Evolutionary conservation across 2,329 filamentous ascomycete species (phyloP).

Genomic region (Diaporthe caulivora): DNA sequence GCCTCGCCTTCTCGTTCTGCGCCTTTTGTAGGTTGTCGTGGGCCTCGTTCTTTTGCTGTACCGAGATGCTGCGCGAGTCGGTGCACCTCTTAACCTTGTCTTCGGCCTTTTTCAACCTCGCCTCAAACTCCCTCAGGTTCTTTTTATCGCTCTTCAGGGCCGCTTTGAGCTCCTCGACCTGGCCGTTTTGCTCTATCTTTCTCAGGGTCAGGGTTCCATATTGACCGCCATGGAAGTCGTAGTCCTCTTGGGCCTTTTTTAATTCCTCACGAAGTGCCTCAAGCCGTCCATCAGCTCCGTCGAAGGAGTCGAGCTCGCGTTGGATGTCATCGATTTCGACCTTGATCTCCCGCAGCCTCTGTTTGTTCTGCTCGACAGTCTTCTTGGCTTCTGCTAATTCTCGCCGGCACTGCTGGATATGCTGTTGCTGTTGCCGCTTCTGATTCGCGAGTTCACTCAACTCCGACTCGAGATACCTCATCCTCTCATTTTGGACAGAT

Average conservation of each 20-base stretch:
- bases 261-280: constrained; percentile 70
- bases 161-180: constrained; percentile 55
- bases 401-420: constrained; percentile 61
- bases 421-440: constrained; percentile 60
- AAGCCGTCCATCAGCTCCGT: constrained; percentile 77
- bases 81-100: constrained; percentile 63
- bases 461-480: constrained; percentile 68
- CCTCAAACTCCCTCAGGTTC: constrained; percentile 54
- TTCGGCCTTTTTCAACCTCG: constrained; percentile 67
- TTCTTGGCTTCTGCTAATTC: constrained; percentile 63
- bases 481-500: constrained; percentile 58
- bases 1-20: constrained; percentile 57
- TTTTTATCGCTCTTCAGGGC: constrained; percentile 50
- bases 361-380: constrained; percentile 56
- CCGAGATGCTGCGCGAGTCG: constrained; percentile 63
- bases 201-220: constrained; percentile 65
- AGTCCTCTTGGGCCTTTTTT: constrained; percentile 58
- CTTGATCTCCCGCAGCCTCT: constrained; percentile 69
- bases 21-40: constrained; percentile 63
- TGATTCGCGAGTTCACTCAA: constrained; percentile 64
- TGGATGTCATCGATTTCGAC: constrained; percentile 66
- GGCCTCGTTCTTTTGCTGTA: constrained; percentile 73
- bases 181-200: constrained; percentile 61
- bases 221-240: constrained; percentile 64
- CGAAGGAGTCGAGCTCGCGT: constrained; percentile 73